These are phyloP conservation scores for Aspergillus fumigatiaffinis DNA, from an alignment of 2,329 filamentous ascomycete species.

Conservation along the genomic window DNA sequence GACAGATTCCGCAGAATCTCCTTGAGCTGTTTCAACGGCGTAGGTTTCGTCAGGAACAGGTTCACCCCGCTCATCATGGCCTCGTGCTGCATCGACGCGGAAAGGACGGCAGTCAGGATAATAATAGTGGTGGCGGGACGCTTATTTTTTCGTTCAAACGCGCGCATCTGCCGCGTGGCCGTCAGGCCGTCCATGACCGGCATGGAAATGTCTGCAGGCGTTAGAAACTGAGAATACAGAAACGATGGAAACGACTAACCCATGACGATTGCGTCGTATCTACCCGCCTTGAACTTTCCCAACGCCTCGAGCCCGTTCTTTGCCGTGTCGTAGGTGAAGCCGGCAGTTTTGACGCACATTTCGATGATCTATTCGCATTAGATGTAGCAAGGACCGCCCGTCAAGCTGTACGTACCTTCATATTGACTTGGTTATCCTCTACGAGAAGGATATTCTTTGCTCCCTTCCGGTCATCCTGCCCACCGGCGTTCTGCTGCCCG, in stretches of 20 bases:
- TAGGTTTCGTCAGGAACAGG: conserved; percentile 29
- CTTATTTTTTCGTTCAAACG: conserved; percentile 14
- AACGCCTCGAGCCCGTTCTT: conserved; percentile 15
- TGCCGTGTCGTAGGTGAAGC: conserved; percentile 11
- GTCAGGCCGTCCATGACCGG: conserved; percentile 32
- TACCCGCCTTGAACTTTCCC: conserved; percentile 12
- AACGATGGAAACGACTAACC: conserved; percentile 7
- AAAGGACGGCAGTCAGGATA: conserved; percentile 23
- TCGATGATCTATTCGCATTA: conserved; percentile 12
- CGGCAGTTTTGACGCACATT: conserved; percentile 12
- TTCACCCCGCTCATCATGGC: conserved; percentile 24
- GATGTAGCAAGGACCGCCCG: background rate
- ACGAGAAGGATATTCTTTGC: conserved; percentile 28
- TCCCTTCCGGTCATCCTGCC: background rate
- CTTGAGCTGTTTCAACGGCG: conserved; percentile 16
- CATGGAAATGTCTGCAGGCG: conserved; percentile 29
- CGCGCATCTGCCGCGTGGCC: conserved; percentile 24
- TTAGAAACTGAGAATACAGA: background rate
- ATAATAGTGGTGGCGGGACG: conserved; percentile 15
- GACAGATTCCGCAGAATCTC: conserved; percentile 8
- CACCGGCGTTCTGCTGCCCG: background rate
- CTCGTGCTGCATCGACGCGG: conserved; percentile 24
- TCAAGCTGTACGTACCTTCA: conserved; percentile 22
- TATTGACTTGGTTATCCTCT: conserved; percentile 39
- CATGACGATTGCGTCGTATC: conserved; percentile 20